Evolutionary conservation across 2,329 filamentous ascomycete species (phyloP), one percentile per base, ranked within the genome.

Genomic region (Neoascochyta sp.): DNA sequence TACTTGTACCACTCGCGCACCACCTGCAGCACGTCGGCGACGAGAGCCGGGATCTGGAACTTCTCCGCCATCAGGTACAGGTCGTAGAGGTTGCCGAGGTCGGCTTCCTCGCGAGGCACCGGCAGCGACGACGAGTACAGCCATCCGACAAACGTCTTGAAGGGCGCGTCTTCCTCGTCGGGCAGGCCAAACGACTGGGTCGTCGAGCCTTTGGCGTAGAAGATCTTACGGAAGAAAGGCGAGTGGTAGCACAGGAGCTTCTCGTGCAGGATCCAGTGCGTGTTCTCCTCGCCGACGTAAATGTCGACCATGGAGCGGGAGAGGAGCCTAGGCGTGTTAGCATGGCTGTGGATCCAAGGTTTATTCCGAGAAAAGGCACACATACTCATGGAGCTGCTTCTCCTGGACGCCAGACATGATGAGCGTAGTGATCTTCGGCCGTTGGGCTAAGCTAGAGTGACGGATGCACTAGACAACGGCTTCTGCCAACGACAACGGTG

Each of bases 61-160:
- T 73, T 73, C 55, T 74, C 68, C 17, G 66, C 64, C 63, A 75
- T 70, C 24, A 75, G 65, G 53, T 75, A 75, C 18, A 76, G 62
- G 34, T 75, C 72, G 43, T 74, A 69, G n/a, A 74, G 58, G 0
- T 61, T 51, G 10, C 63, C 64, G 4, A 76, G 60, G 34, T 75
- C 71, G 19, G 68, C 63, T 50, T 76, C 73, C 35, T 70, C 64
- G 31, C 62, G 60, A 1, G 71, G 69, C 0, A 64, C 52, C 5
- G 65, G 68, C n/a, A 75, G 57, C 8, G 60, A 57, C 31, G 63
- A 63, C 15, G 60, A 62, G 63, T 75, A 76, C 10, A 78, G 66
- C 73, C 73, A 71, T 34, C 68, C 66, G 29, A 75, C 69, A 47
- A 76, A 68, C 24, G 69, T 59, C 43, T 70, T 62, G 60, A 75